These are phyloP conservation scores for Coemansia aciculifera DNA, from an alignment of 192 early-diverging fungal species.

Conservation along the genomic window DNA sequence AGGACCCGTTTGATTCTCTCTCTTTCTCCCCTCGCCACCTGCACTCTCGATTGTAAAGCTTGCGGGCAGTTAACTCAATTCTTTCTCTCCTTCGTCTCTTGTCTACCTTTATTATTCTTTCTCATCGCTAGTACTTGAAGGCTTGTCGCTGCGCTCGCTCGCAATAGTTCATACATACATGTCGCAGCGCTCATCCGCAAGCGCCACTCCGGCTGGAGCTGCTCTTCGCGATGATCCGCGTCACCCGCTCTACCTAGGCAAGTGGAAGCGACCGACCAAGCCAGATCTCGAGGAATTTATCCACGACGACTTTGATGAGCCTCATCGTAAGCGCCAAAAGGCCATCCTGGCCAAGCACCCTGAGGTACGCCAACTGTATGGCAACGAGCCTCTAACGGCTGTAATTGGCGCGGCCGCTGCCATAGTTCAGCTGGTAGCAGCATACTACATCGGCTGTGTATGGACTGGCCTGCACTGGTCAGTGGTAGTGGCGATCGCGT, in stretches of 20 bases:
- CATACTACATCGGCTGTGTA: constrained; percentile 74
- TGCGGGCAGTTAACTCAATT: neutral
- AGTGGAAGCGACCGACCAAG: constrained; percentile 76
- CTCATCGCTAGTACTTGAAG: neutral
- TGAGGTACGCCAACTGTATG: constrained; percentile 82
- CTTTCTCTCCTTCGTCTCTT: neutral
- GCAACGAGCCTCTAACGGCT: constrained; percentile 77
- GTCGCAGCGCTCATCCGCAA: constrained; percentile 37
- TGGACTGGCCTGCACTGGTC: constrained; percentile 63
- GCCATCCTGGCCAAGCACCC: constrained; percentile 87
- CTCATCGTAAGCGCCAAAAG: constrained; percentile 85
- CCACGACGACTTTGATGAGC: constrained; percentile 89
- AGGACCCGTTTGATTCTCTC: neutral
- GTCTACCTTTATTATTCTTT: neutral
- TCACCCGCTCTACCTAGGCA: constrained; percentile 77
- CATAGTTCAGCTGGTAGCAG: constrained; percentile 67
- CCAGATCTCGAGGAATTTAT: constrained; percentile 66
- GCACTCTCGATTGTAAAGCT: neutral
- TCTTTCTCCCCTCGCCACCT: neutral
- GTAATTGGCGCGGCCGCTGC: constrained; percentile 64
- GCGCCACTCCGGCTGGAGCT: constrained; percentile 10
- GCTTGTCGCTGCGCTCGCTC: neutral
- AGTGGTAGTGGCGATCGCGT: constrained; percentile 62
- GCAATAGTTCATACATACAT: constrained; percentile 11
- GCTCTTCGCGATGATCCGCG: constrained; percentile 51